A percentile compares a stretch with the other conserved stretches of the same genome.
Evolutionary conservation across 331 rosid species (phyloP).

Genomic region (Stylosanthes scabra): DNA sequence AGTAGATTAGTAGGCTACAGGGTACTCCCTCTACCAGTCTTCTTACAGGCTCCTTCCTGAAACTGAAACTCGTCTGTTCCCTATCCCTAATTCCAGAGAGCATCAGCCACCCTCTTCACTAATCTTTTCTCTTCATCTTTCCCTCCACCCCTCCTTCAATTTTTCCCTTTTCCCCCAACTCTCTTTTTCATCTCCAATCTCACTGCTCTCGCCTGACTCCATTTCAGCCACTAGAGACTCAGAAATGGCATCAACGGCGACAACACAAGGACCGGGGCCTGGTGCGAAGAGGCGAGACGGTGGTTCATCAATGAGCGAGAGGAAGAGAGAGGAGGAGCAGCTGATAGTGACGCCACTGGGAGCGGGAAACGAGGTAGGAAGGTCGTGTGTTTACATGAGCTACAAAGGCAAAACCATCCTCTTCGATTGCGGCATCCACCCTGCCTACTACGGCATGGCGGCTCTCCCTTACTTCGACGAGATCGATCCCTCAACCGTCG

Average conservation of each 20-base stretch:
- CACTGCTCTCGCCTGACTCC: too few species aligned
- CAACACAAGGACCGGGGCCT: not conserved
- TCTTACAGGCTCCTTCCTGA: too few species aligned
- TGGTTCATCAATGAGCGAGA: not conserved
- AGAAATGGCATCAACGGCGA: not conserved
- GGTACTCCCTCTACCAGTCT: too few species aligned
- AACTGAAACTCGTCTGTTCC: too few species aligned
- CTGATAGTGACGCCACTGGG: conserved; percentile 83
- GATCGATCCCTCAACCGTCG: conserved; percentile 88
- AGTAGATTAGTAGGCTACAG: too few species aligned
- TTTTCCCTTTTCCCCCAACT: too few species aligned
- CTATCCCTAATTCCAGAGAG: too few species aligned
- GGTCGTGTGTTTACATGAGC: conserved; percentile 87
- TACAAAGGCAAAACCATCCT: conserved; percentile 74
- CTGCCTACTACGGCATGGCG: conserved; percentile 94
- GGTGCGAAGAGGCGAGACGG: conserved; percentile 25
- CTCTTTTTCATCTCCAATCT: too few species aligned
- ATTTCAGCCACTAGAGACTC: not conserved
- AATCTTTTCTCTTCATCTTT: too few species aligned
- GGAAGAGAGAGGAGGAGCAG: conserved; percentile 72
- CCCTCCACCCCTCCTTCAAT: too few species aligned
- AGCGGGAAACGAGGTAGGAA: conserved; percentile 94
- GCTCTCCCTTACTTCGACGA: conserved; percentile 96
- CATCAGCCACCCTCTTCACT: too few species aligned
- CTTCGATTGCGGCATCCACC: conserved; percentile 96